Percentiles rank a stretch among this genome's conserved stretches.
Evolutionary conservation across 192 early-diverging fungal species (phyloP).

Genomic region (Podochytrium sp.): DNA sequence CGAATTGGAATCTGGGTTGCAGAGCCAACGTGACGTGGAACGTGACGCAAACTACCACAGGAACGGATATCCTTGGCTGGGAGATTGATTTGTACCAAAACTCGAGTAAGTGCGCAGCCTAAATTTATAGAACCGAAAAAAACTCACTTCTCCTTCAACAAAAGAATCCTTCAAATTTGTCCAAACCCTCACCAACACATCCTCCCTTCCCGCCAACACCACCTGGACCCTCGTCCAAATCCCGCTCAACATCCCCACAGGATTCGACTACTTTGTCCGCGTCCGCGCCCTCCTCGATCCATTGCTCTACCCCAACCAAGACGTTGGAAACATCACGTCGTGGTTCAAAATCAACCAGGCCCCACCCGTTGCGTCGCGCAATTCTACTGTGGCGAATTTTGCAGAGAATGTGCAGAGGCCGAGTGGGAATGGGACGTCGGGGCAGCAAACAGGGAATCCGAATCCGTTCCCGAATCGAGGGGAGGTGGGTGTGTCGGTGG

Average conservation of each 20-base stretch:
- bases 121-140: too few species aligned
- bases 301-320: constrained; percentile 3
- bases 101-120: not conserved
- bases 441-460: too few species aligned
- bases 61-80: not conserved
- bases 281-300: constrained; percentile 18
- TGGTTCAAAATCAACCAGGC: not conserved
- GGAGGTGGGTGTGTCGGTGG: not conserved
- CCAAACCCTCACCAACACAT: constrained; percentile 3
- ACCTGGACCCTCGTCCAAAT: constrained; percentile 4
- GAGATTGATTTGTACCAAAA: constrained; percentile 17
- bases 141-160: not conserved
- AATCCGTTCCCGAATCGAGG: not conserved
- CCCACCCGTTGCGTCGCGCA: constrained; percentile 1
- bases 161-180: constrained; percentile 9
- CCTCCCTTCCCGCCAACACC: not conserved
- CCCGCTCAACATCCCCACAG: not conserved
- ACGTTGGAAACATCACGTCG: constrained; percentile 10
- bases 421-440: not conserved
- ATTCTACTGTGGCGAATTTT: constrained; percentile 1
- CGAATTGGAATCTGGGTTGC: constrained; percentile 5
- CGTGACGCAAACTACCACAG: not conserved
- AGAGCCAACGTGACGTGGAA: constrained; percentile 17
- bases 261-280: constrained; percentile 6
- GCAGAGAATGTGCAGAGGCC: not conserved